Evolutionary conservation across 495 filamentous ascomycete species (phyloP), one percentile per base, ranked within the genome.

Genomic region (Oleoguttula mirabilis): DNA sequence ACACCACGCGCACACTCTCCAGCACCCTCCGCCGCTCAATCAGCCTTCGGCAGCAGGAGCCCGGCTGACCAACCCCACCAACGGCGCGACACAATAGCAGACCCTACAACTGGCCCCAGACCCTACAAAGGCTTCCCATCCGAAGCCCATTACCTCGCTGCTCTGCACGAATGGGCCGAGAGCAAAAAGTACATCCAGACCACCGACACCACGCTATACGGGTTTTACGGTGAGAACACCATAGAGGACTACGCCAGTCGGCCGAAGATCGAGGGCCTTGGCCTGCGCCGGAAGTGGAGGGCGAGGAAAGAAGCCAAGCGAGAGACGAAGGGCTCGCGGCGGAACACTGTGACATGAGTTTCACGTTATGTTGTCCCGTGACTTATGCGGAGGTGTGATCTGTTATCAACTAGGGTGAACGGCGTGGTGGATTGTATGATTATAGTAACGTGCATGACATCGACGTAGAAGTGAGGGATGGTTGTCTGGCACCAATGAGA

Each of bases 141-240:
- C 30, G 44, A 52, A 43, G 38, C 24, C 1, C 38, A 37, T 34
- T 52, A 52, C 39, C 44, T 52, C 14, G 44, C 37, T 8, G 49
- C 49, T n/a, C 44, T 52, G 2, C 37, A 40, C 21, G 44, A 39
- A 5, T 52, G 44, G 33, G 49, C 49, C 7, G 49, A 52, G 21
- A 28, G 32, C 25, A 28, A 52, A 33, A 43, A 44, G 32, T 52
- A 43, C 31, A 30, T 41, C 21, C 22, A 50, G 21, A 22, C 36
- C 5, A n/a, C 8, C 12, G 36, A 34, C 12, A 42, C 32, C 17
- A 19, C 20, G 7, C 17, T 52, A 24, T 11, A 32, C 15, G 49
- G 49, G 7, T 52, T 52, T 36, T 52, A 47, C 36, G 49, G 49
- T 10, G 17, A 41, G 21, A 38, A 24, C 24, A 43, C 28, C 14